phyloP scores from a whole-genome alignment of 176 grass and related monocot genomes.

The Poa pratensis region DNA sequence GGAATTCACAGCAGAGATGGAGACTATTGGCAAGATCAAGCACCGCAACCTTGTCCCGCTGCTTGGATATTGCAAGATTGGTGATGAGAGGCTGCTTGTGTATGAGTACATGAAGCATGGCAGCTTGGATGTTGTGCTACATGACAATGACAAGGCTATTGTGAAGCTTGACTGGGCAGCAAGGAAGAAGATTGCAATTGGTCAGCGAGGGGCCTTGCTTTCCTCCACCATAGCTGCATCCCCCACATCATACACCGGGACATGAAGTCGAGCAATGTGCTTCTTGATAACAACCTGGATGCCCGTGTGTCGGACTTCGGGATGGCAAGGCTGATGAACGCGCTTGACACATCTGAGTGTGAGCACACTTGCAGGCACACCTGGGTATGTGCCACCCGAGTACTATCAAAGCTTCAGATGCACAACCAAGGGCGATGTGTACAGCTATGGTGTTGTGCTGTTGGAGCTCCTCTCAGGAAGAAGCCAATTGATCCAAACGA shows the following conservation, averaged over 20 bases:
- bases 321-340: conserved; percentile 91
- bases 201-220: conserved; percentile 84
- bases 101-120: conserved; percentile 98
- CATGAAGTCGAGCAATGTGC: conserved; percentile 98
- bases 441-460: conserved; percentile 93
- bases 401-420: conserved; percentile 98
- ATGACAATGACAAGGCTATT: conserved; percentile 54
- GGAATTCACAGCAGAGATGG: conserved; percentile 97
- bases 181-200: conserved; percentile 85
- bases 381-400: conserved; percentile 94
- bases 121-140: conserved; percentile 81
- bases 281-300: conserved; percentile 78
- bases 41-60: conserved; percentile 92
- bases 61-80: conserved; percentile 94
- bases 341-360: conserved; percentile 91
- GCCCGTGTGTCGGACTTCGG: conserved; percentile 91
- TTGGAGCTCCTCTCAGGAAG: conserved; percentile 93
- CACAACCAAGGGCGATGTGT: conserved; percentile 93
- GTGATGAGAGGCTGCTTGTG: conserved; percentile 87
- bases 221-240: conserved; percentile 98
- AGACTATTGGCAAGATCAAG: conserved; percentile 99
- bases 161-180: conserved; percentile 75
- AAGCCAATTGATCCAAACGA: conserved; percentile 86
- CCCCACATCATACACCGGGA: conserved; percentile 97
- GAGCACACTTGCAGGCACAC: conserved; percentile 92